These are phyloP conservation scores for Ophiocordyceps robertsii DNA, from an alignment of 2,329 filamentous ascomycete genomes.

Conservation along the genomic window DNA sequence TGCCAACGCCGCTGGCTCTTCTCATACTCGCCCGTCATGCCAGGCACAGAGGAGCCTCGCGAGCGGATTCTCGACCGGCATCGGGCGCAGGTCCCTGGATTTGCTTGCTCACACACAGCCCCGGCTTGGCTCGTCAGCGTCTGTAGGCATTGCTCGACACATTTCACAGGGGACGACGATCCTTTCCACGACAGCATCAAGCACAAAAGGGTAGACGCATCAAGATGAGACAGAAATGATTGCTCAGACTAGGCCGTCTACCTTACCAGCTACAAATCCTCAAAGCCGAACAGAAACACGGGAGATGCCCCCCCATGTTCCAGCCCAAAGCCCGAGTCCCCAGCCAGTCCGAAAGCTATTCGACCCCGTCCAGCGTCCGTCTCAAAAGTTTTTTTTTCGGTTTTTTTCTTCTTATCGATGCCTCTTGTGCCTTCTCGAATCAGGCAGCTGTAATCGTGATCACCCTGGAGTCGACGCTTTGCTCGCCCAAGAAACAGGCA, in stretches of 20 bases:
- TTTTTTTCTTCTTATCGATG: constrained; percentile 12
- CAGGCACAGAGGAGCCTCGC: too few relatives aligned
- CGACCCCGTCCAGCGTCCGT: constrained; percentile 6
- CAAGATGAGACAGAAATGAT: constrained; percentile 3
- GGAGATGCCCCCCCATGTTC: not conserved
- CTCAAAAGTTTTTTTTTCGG: constrained; percentile 12
- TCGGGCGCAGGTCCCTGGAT: too few relatives aligned
- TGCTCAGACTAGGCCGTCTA: constrained; percentile 3
- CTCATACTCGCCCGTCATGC: too few relatives aligned
- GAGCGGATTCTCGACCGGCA: too few relatives aligned
- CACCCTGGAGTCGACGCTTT: not conserved
- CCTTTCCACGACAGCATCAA: not conserved
- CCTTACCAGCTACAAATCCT: constrained; percentile 1
- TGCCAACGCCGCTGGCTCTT: too few relatives aligned
- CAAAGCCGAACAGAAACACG: not conserved
- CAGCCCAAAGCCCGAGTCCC: not conserved
- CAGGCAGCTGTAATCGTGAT: not conserved
- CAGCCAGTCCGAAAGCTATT: constrained; percentile 5
- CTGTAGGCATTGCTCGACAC: too few relatives aligned
- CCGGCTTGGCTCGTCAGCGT: too few relatives aligned
- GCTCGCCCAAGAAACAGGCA: not conserved
- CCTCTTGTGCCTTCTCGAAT: constrained; percentile 5
- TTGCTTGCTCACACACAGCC: too few relatives aligned
- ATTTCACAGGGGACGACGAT: too few relatives aligned
- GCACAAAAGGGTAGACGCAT: constrained; percentile 25